These are phyloP conservation scores for Chlorella sp. DNA, from an alignment of 139 green algal genomes.

Conservation along the genomic window DNA sequence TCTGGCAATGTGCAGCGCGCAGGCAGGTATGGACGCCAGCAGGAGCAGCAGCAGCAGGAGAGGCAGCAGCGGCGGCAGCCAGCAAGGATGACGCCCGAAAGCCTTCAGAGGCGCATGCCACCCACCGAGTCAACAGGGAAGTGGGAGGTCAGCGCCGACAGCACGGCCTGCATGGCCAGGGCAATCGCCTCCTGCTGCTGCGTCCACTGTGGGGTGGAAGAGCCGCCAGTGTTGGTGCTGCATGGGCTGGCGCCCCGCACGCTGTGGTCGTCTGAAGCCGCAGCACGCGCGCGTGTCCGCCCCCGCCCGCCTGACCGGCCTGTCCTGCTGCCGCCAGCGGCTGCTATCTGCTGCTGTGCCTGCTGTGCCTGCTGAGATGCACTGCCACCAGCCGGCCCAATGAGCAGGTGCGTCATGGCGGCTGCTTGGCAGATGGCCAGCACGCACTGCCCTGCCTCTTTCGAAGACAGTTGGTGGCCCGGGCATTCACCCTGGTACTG, in stretches of 20 bases:
- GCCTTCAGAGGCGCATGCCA: too few relatives aligned
- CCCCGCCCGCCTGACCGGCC: background rate
- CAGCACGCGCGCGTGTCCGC: too few relatives aligned
- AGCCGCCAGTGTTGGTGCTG: background rate
- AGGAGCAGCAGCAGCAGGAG: background rate
- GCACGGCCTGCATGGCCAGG: conserved; percentile 33
- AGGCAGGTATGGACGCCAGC: background rate
- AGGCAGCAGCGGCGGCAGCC: background rate
- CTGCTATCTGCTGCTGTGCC: background rate
- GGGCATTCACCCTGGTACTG: conserved; percentile 35
- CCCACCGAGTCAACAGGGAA: conserved; percentile 37
- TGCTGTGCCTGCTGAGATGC: background rate
- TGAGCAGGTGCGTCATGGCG: conserved; percentile 37
- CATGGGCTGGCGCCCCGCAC: background rate
- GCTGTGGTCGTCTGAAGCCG: background rate
- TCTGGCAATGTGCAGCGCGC: too few relatives aligned
- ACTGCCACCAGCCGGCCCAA: background rate
- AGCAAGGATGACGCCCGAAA: background rate
- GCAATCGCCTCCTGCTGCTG: conserved; percentile 40
- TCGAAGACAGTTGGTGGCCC: conserved; percentile 29
- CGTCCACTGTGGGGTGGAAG: conserved; percentile 8
- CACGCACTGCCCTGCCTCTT: conserved; percentile 18
- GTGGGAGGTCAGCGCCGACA: conserved; percentile 35
- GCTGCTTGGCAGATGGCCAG: conserved; percentile 42
- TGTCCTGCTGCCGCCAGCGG: too few relatives aligned